A percentile compares a stretch with the other conserved stretches of the same genome.
Evolutionary conservation across 495 filamentous ascomycete species (phyloP).

Genomic region (Geoglossum glabrum): DNA sequence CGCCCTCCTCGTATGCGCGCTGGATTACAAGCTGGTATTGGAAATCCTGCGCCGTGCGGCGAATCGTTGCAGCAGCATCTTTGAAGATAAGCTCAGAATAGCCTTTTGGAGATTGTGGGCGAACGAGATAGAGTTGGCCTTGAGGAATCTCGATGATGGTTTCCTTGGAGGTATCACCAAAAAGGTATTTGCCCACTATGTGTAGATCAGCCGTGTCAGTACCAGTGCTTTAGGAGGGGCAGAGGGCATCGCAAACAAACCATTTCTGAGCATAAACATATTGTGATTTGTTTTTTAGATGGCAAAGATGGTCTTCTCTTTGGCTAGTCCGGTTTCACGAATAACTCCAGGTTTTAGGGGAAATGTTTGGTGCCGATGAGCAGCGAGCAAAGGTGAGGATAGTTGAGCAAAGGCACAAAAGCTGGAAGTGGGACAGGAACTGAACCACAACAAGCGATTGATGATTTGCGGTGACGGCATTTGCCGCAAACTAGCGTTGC

Average conservation of each 20-base stretch:
- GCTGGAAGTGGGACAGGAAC: background rate
- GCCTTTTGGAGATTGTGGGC: conserved; percentile 84
- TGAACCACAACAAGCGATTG: background rate
- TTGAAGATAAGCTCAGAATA: conserved; percentile 98
- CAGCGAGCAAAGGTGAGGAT: background rate
- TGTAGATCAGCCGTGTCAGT: conserved; percentile 10
- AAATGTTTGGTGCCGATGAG: background rate
- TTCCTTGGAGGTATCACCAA: conserved; percentile 82
- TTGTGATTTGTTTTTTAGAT: conserved; percentile 4
- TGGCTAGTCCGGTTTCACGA: background rate
- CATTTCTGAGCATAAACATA: conserved; percentile 60
- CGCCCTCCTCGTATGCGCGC: conserved; percentile 90
- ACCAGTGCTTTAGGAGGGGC: conserved; percentile 16
- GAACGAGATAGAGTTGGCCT: conserved; percentile 91
- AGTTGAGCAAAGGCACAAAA: background rate
- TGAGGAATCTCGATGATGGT: conserved; percentile 84
- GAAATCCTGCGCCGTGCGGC: conserved; percentile 78
- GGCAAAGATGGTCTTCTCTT: background rate
- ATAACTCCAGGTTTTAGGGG: background rate
- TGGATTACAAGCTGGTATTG: conserved; percentile 96
- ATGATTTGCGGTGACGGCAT: background rate
- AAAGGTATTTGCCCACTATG: conserved; percentile 75
- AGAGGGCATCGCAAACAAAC: conserved; percentile 22
- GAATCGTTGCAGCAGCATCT: conserved; percentile 78
- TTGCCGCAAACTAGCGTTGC: background rate